phyloP scores from a whole-genome alignment of 305 asterid species.

The Fraxinus angustifolia region DNA sequence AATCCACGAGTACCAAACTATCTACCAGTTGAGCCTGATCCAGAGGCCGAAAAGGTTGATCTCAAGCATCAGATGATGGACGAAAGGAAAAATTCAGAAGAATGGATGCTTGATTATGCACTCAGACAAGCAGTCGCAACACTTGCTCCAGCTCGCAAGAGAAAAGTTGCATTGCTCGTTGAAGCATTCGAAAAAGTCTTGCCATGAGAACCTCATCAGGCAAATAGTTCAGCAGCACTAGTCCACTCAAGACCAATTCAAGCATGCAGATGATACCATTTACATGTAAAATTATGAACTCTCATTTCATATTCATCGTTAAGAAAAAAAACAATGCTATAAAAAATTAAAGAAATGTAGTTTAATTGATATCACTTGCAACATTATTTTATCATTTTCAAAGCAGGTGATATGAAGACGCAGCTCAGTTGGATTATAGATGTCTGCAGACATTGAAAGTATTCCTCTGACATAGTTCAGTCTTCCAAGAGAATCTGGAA shows the following conservation, averaged over 20 bases:
- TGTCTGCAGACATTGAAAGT: not conserved
- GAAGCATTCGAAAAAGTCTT: constrained; percentile 82
- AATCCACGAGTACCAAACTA: constrained; percentile 77
- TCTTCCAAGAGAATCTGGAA: not conserved
- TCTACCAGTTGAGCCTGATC: constrained; percentile 53
- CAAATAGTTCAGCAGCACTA: constrained; percentile 33
- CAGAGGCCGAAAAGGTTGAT: constrained; percentile 72
- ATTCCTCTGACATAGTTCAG: not conserved
- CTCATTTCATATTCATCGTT: not conserved
- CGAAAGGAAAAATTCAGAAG: constrained; percentile 66
- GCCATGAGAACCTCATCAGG: constrained; percentile 46
- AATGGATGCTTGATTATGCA: constrained; percentile 89
- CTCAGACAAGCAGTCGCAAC: constrained; percentile 67
- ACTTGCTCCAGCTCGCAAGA: constrained; percentile 71
- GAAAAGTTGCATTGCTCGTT: constrained; percentile 71
- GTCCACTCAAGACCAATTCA: constrained; percentile 45
- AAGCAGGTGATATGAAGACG: not conserved
- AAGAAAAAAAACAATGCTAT: not conserved
- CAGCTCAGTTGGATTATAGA: not conserved
- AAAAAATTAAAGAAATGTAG: too few species aligned
- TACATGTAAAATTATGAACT: constrained; percentile 25
- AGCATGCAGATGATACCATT: constrained; percentile 55
- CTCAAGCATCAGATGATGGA: constrained; percentile 73
- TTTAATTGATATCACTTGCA: not conserved
- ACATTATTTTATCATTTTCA: not conserved